Conservation (phyloP, 257 asterid species). For the Scutellaria minor region DNA sequence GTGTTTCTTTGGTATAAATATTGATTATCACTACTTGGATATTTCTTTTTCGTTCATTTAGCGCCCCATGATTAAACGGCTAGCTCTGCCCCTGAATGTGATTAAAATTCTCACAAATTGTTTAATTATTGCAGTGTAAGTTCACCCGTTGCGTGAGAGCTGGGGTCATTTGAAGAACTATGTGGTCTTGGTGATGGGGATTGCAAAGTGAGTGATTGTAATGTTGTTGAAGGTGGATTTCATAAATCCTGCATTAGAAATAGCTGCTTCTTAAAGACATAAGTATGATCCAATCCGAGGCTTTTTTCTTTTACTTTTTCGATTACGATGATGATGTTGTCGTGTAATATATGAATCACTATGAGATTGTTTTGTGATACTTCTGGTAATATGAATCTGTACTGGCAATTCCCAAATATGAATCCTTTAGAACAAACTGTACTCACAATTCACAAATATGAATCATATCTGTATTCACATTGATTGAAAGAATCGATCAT, state of each 20-base stretch:
- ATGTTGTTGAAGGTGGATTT: neutral
- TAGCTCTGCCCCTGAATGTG: neutral
- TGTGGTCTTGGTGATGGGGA: conserved; percentile 13
- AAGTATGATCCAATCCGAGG: neutral
- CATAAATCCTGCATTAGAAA: neutral
- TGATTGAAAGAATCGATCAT: too few relatives aligned
- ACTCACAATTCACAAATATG: too few relatives aligned
- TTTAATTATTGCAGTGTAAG: conserved; percentile 12
- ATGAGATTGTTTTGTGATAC: neutral
- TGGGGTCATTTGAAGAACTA: neutral
- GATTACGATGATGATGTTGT: neutral
- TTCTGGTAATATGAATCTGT: neutral
- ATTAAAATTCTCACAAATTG: neutral
- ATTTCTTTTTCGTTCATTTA: too few relatives aligned
- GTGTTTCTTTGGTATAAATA: too few relatives aligned
- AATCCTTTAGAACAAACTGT: too few relatives aligned
- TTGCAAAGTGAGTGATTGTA: neutral
- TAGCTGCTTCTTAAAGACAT: neutral
- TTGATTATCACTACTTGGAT: too few relatives aligned
- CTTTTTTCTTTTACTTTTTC: neutral
- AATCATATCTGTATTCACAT: too few relatives aligned
- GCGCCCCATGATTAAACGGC: too few relatives aligned
- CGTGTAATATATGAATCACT: neutral
- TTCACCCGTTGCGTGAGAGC: neutral
- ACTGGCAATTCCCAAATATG: neutral